These are phyloP conservation scores for Cyberlindnera misumaiensis DNA, from an alignment of 805 yeast genomes.

Conservation along the genomic window DNA sequence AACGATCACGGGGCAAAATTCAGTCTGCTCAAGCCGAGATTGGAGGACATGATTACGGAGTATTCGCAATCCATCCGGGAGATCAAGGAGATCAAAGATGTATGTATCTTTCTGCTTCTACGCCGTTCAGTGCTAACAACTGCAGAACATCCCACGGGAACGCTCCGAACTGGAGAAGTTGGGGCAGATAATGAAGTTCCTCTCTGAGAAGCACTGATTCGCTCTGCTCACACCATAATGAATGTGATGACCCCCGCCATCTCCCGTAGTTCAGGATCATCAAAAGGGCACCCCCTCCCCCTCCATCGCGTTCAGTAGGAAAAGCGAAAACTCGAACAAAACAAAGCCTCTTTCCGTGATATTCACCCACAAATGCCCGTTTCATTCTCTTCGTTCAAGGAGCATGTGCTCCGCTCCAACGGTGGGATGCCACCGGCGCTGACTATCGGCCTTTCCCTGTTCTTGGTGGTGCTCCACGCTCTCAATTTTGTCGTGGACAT, in stretches of 20 bases:
- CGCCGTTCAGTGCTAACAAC: slow-evolving; percentile 5
- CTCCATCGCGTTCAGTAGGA: not conserved
- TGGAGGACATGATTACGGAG: slow-evolving; percentile 12
- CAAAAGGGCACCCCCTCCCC: not conserved
- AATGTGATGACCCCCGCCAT: too few species aligned
- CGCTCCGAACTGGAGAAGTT: slow-evolving; percentile 23
- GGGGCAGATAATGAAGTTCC: slow-evolving; percentile 22
- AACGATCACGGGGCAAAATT: slow-evolving; percentile 3
- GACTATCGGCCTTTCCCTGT: slow-evolving; percentile 53
- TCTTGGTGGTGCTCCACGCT: slow-evolving; percentile 40
- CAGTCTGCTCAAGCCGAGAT: slow-evolving; percentile 4
- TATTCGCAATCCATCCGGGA: slow-evolving; percentile 13
- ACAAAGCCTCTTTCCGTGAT: not conserved
- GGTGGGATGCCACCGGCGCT: slow-evolving; percentile 46
- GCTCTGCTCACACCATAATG: too few species aligned
- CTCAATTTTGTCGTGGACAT: slow-evolving; percentile 25
- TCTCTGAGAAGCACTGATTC: slow-evolving; percentile 11
- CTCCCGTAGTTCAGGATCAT: too few species aligned
- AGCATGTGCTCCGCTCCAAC: slow-evolving; percentile 1
- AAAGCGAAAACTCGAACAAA: slow-evolving; percentile 1
- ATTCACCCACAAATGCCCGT: not conserved
- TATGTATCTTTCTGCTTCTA: slow-evolving; percentile 6
- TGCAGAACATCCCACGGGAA: slow-evolving; percentile 21
- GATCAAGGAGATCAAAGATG: slow-evolving; percentile 17
- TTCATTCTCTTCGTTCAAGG: slow-evolving; percentile 1